Base-by-base conservation (phyloP, 495 filamentous ascomycete genomes). In the Evansstolkia leycettana region DNA sequence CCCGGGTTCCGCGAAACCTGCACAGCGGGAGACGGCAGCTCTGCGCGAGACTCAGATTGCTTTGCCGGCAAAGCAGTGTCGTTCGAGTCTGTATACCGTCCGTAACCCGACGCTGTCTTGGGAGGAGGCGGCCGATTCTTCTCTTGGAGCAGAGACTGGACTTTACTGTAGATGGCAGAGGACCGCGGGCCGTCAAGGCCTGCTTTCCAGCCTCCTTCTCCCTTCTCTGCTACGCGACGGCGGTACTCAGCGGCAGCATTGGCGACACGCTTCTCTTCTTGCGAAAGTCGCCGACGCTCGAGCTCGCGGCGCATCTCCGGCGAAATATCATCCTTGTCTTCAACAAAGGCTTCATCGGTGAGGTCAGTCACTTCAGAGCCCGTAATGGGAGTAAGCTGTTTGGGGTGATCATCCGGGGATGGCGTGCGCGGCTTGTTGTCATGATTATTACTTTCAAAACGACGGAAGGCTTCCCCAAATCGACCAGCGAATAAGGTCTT, bases 391-490 rank as follows among this genome's bases (percentile, higher is more conserved):
- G 83, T 84, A 18, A 84, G 56, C 28, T 69, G 66, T 40, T 55
- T 52, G 33, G 59, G 49, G 13, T 41, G 40, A 25, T 55, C 61
- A 34, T 67, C 59, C 7, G 54, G 50, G 13, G 48, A 60, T 2
- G 71, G 74, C 19, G 72, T 76, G 18, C 73, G 72, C 17, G 67
- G 69, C 17, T 67, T 65, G 43, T 54, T 43, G 12, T 67, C 69
- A 20, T 56, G 49, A 34, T 59, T 62, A 42, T 73, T 73, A 15
- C 71, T 71, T 51, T 98, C 90, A 46, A 98, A 98, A 4, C 83
- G 73, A 42, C 88, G 81, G 64, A 98, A 96, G 3, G 92, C 89
- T 35, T 95, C 92, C 1, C 92, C 87, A 55, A 98, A 95, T 52
- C 82, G 86, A 6, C 88, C 84, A 17, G 79, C 79, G 16, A 98